Evolutionary conservation across 169 alveolate species (phyloP).

Genomic region (Babesia gibsoni): DNA sequence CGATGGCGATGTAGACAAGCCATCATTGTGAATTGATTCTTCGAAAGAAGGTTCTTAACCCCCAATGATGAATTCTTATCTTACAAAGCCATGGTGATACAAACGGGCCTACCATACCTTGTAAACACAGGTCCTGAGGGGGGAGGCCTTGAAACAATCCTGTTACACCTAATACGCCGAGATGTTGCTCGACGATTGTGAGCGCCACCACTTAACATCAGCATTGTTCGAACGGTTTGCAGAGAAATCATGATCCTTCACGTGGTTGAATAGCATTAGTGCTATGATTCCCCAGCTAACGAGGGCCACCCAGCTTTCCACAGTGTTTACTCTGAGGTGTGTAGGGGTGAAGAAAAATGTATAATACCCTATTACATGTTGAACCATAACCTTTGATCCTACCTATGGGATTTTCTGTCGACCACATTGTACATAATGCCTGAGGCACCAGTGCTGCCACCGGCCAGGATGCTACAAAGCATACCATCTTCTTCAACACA

Average conservation of each 20-base stretch:
- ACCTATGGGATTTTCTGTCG: constrained; percentile 46
- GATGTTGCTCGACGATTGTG: not conserved
- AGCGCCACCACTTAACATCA: not conserved
- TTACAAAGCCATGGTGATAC: constrained; percentile 48
- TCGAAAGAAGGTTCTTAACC: constrained; percentile 70
- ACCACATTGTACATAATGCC: constrained; percentile 8
- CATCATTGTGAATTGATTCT: constrained; percentile 66
- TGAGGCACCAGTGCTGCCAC: constrained; percentile 43
- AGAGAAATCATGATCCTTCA: not conserved
- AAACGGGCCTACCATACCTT: constrained; percentile 64
- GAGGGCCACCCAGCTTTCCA: constrained; percentile 31
- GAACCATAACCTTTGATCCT: not conserved
- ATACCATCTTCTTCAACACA: constrained; percentile 23
- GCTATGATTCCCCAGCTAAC: constrained; percentile 42
- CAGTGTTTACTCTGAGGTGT: constrained; percentile 14
- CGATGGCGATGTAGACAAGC: not conserved
- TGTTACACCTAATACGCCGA: not conserved
- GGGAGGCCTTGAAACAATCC: not conserved
- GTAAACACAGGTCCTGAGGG: constrained; percentile 70
- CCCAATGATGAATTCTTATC: constrained; percentile 63
- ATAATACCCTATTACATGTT: constrained; percentile 31
- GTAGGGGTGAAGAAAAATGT: constrained; percentile 47
- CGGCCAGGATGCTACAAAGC: constrained; percentile 40
- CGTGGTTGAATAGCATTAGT: constrained; percentile 20
- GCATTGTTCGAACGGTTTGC: not conserved